These are phyloP conservation scores for Cicer pinnatifidum DNA, from an alignment of 306 rosid species.

Conservation along the genomic window DNA sequence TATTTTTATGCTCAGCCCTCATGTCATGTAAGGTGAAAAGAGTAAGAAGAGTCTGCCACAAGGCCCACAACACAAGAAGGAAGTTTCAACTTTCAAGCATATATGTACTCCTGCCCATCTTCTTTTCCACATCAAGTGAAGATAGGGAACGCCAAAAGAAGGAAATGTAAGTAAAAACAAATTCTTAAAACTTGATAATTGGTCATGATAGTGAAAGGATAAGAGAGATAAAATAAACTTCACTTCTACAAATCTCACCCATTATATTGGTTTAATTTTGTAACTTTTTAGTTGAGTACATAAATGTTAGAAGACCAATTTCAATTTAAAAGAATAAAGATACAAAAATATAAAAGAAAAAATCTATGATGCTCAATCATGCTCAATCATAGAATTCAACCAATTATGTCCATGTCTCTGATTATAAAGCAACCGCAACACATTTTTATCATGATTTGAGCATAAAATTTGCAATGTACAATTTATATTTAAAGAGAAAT, in stretches of 20 bases:
- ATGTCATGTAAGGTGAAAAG: no score
- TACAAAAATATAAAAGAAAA: no score
- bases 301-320: not conserved
- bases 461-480: no score
- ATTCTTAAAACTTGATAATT: not conserved
- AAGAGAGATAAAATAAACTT: not conserved
- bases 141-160: not conserved
- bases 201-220: not conserved
- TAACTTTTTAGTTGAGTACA: not conserved
- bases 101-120: not conserved
- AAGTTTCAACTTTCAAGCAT: slow-evolving; percentile 2
- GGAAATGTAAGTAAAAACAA: not conserved
- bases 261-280: slow-evolving; percentile 1
- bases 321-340: no score
- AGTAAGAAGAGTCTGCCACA: no score
- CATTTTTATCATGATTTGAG: no score
- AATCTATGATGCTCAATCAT: no score
- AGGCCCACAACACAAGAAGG: not conserved
- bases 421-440: no score
- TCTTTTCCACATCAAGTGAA: not conserved
- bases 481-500: no score
- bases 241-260: not conserved
- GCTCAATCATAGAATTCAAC: no score
- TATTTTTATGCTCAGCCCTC: no score
- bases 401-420: no score